phyloP scores from a whole-genome alignment of 176 grass and related monocot genomes.

The Oryza australiensis region DNA sequence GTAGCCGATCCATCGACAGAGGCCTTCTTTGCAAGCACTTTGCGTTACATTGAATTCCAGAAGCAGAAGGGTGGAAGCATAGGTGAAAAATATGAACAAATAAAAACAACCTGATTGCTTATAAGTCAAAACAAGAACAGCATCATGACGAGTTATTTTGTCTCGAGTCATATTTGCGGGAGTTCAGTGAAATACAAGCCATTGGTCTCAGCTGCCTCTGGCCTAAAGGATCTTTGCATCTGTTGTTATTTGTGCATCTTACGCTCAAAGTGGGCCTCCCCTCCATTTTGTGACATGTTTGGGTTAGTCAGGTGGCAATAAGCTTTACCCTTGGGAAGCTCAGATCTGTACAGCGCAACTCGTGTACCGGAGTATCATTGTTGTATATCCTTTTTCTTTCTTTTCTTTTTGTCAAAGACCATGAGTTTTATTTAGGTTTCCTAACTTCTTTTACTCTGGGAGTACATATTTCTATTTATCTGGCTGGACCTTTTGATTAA shows the following conservation, averaged over 20 bases:
- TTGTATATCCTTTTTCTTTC: conserved; percentile 44
- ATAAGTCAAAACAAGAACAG: background rate
- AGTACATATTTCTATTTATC: conserved; percentile 34
- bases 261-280: background rate
- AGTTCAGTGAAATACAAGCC: conserved; percentile 33
- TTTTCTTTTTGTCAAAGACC: background rate
- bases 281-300: conserved; percentile 2
- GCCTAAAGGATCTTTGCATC: conserved; percentile 27
- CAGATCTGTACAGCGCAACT: conserved; percentile 52
- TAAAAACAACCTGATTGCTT: conserved; percentile 62
- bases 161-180: conserved; percentile 24
- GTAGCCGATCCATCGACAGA: conserved; percentile 61
- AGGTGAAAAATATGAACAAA: conserved; percentile 89
- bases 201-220: conserved; percentile 2
- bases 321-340: conserved; percentile 41
- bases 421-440: conserved; percentile 43
- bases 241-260: conserved; percentile 40
- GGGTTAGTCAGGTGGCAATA: conserved; percentile 46
- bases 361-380: conserved; percentile 37
- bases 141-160: conserved; percentile 19
- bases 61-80: conserved; percentile 92
- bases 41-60: conserved; percentile 88
- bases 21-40: conserved; percentile 93
- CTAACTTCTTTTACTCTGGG: background rate
- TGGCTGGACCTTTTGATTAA: conserved; percentile 24